Conservation (phyloP, 140 eudicot species). For the Cichorium intybus region DNA sequence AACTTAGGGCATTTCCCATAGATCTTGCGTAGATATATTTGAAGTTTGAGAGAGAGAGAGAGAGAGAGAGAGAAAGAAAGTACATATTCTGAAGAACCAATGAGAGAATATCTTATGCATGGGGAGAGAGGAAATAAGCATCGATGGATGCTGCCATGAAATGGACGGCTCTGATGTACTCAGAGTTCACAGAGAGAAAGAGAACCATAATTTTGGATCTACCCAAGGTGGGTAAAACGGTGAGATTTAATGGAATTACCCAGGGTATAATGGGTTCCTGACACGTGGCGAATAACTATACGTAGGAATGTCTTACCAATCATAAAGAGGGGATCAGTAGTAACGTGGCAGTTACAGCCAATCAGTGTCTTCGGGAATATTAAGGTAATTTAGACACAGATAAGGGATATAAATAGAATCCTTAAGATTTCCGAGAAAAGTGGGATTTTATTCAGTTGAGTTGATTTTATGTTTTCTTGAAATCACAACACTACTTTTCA, state of each 20-base stretch:
- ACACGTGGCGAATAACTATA: conserved; percentile 42
- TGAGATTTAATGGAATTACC: conserved; percentile 31
- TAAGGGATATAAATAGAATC: conserved; percentile 34
- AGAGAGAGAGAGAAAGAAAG: conserved; percentile 4
- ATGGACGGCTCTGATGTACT: conserved; percentile 61
- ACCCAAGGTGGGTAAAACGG: conserved; percentile 54
- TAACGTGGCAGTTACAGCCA: conserved; percentile 67
- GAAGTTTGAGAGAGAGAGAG: conserved; percentile 16
- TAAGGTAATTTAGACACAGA: conserved; percentile 55
- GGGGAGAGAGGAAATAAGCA: conserved; percentile 24
- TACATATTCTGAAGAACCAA: conserved; percentile 32
- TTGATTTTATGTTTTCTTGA: conserved; percentile 25
- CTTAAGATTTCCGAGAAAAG: conserved; percentile 46
- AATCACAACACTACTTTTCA: conserved; percentile 33
- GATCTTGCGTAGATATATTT: conserved; percentile 49
- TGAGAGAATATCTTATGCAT: conserved; percentile 32
- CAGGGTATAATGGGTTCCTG: conserved; percentile 36
- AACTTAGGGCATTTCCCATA: conserved; percentile 26
- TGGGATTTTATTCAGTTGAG: conserved; percentile 41
- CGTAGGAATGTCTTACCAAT: conserved; percentile 52
- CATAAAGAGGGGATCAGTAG: conserved; percentile 40
- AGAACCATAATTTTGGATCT: conserved; percentile 45
- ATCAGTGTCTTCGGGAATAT: conserved; percentile 77
- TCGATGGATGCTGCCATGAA: conserved; percentile 25
- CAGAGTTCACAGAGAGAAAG: conserved; percentile 38